Percentiles rank a stretch among this genome's conserved stretches.
These are phyloP conservation scores for Stygiomarasmius scandens DNA, from an alignment of 1,284 basidiomycete genomes.

Conservation along the genomic window DNA sequence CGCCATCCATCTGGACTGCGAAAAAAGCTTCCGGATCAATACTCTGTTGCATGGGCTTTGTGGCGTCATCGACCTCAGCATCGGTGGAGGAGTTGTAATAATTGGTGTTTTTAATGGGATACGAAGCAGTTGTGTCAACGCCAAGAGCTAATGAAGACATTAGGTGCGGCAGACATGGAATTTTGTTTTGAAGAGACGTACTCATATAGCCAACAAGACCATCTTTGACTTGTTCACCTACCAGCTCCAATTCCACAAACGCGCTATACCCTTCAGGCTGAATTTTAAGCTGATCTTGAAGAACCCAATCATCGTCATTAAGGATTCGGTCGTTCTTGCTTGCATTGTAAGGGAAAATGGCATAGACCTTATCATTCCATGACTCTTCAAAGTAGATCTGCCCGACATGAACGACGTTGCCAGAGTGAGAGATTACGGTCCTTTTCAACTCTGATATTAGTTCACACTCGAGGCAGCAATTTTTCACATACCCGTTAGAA, in stretches of 20 bases:
- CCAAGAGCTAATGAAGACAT: slow-evolving; percentile 4
- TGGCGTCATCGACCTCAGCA: too few species aligned
- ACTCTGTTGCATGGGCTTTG: too few species aligned
- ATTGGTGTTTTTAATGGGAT: slow-evolving; percentile 11
- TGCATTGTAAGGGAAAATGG: slow-evolving; percentile 25
- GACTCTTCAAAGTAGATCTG: slow-evolving; percentile 48
- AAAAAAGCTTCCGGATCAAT: too few species aligned
- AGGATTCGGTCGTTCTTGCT: slow-evolving; percentile 28
- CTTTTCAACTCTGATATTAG: slow-evolving; percentile 18
- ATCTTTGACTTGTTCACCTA: slow-evolving; percentile 4
- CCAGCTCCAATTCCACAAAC: slow-evolving; percentile 22
- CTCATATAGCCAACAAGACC: slow-evolving; percentile 12
- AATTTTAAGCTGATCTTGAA: slow-evolving; percentile 18
- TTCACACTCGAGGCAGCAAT: too few species aligned
- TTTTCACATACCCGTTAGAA: slow-evolving; percentile 34
- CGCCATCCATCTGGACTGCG: too few species aligned
- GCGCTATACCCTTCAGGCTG: slow-evolving; percentile 31
- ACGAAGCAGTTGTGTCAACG: slow-evolving; percentile 5
- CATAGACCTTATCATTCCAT: slow-evolving; percentile 40
- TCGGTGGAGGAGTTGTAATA: slow-evolving; percentile 6
- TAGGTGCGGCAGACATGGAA: background rate
- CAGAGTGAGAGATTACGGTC: slow-evolving; percentile 34
- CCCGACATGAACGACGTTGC: slow-evolving; percentile 38
- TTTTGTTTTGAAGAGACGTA: background rate
- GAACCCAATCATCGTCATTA: slow-evolving; percentile 29